Evolutionary conservation across 2,329 filamentous ascomycete genomes (phyloP).

Genomic region (Chaetomium sp.): DNA sequence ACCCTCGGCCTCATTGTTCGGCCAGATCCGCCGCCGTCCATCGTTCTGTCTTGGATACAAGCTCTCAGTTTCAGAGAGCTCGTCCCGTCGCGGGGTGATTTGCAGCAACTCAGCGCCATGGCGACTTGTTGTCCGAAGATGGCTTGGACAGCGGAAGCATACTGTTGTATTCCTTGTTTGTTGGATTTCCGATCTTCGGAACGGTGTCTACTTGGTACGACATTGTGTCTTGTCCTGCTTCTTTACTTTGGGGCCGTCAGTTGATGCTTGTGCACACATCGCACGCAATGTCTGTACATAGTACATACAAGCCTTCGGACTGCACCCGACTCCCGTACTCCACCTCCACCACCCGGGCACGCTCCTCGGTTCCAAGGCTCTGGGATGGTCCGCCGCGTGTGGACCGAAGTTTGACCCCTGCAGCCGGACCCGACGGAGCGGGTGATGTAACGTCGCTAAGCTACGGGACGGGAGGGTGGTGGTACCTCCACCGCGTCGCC

Average conservation of each 20-base stretch:
- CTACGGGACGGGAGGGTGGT: slow-evolving; percentile 5
- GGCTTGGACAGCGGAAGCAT: neutral
- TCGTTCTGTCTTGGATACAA: neutral
- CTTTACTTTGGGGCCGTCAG: neutral
- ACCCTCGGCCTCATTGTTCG: neutral
- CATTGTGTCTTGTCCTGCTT: neutral
- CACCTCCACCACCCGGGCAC: neutral
- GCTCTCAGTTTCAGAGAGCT: neutral
- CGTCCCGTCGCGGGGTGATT: neutral
- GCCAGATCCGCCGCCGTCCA: neutral
- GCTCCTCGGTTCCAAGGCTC: slow-evolving; percentile 2
- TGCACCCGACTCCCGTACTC: neutral
- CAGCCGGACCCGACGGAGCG: slow-evolving; percentile 14
- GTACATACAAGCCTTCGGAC: too few species aligned
- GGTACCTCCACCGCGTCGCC: slow-evolving; percentile 4
- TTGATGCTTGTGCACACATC: neutral
- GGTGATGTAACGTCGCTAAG: slow-evolving; percentile 23
- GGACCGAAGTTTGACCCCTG: slow-evolving; percentile 13
- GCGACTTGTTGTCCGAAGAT: neutral
- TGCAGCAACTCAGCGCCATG: neutral
- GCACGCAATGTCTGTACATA: neutral
- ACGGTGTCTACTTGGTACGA: neutral
- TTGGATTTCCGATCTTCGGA: neutral
- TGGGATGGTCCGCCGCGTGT: neutral
- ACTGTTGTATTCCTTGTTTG: neutral